Percentiles rank a stretch among this genome's conserved stretches.
Conservation (phyloP, 331 rosid species). For the Malus hybrid region DNA sequence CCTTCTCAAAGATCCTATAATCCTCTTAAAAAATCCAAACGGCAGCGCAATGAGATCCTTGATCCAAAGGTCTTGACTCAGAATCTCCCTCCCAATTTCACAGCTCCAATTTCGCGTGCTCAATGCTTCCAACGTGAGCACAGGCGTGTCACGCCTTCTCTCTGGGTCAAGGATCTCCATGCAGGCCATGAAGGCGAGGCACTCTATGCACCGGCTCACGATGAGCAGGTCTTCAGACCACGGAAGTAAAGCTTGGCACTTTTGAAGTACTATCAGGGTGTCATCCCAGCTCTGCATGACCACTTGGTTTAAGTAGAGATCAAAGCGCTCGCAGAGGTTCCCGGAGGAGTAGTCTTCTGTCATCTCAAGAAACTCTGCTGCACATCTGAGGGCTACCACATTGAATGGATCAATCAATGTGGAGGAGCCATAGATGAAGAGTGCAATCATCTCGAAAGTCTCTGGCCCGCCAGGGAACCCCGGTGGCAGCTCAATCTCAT, state of each 20-base stretch:
- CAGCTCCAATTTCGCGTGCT: slow-evolving; percentile 55
- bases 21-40: slow-evolving; percentile 66
- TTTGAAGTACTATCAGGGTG: slow-evolving; percentile 72
- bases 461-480: slow-evolving; percentile 85
- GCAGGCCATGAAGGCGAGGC: slow-evolving; percentile 94
- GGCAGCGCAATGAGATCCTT: slow-evolving; percentile 78
- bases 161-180: slow-evolving; percentile 94
- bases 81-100: slow-evolving; percentile 44
- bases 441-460: slow-evolving; percentile 66
- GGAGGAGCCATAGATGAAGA: slow-evolving; percentile 69
- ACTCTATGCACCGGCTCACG: slow-evolving; percentile 77
- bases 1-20: slow-evolving; percentile 64
- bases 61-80: slow-evolving; percentile 69
- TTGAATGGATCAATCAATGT: slow-evolving; percentile 75
- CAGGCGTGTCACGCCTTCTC: slow-evolving; percentile 55
- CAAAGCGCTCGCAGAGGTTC: slow-evolving; percentile 72
- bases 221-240: slow-evolving; percentile 78
- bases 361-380: slow-evolving; percentile 83
- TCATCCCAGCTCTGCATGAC: slow-evolving; percentile 92
- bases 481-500: slow-evolving; percentile 59
- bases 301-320: slow-evolving; percentile 75
- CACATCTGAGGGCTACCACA: slow-evolving; percentile 70
- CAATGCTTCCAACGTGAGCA: slow-evolving; percentile 51
- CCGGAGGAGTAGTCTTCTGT: slow-evolving; percentile 55
- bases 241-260: slow-evolving; percentile 68